Base-by-base conservation (phyloP, 768 basidiomycete genomes). In the Russula earlei region DNA sequence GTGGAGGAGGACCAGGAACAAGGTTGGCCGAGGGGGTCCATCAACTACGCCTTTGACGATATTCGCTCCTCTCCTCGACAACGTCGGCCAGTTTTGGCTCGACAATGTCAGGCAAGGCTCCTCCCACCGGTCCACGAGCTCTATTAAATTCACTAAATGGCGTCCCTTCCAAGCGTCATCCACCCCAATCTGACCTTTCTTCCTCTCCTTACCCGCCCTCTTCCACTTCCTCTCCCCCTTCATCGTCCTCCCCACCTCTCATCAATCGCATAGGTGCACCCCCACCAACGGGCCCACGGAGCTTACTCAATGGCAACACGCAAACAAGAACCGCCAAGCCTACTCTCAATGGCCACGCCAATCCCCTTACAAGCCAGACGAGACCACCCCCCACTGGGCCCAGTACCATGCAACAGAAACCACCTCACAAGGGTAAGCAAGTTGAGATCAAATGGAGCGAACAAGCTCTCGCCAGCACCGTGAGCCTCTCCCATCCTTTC, bases 51-150 rank as follows among this genome's bases (percentile, higher is more conserved):
- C 47, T 48, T 33, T 24, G n/a, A 27, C 55, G 37, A 51, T 36
- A 47, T 48, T 54, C 52, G 33, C 40, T 48, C 46, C 40, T 48
- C 46, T 54, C 57, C 41, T 58, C 57, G 52, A 58, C 57, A 49
- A 54, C 57, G 57, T 54, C 57, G 54, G 56, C 49, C 64, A 38
- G 25, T 40, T 54, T 45, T 60, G 47, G 43, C 60, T 59, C 55
- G 66, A 48, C 59, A 57, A 86, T 88, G 86, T 86, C 85, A 70
- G 84, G 85, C 66, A 87, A 84, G 73, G 82, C 79, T 49, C 86
- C 86, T 63, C 86, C 86, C 62, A 78, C 75, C 62, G 86, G 85
- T 54, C 86, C 86, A 44, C 73, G 86, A 58, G 86, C 86, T 43
- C 74, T 89, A 57, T 65, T 81, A 59, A 79, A 78, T 56, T 70